Percentiles rank a stretch among this genome's conserved stretches.
phyloP scores from a whole-genome alignment of 75 land plant genomes.

The Pinus taeda region DNA sequence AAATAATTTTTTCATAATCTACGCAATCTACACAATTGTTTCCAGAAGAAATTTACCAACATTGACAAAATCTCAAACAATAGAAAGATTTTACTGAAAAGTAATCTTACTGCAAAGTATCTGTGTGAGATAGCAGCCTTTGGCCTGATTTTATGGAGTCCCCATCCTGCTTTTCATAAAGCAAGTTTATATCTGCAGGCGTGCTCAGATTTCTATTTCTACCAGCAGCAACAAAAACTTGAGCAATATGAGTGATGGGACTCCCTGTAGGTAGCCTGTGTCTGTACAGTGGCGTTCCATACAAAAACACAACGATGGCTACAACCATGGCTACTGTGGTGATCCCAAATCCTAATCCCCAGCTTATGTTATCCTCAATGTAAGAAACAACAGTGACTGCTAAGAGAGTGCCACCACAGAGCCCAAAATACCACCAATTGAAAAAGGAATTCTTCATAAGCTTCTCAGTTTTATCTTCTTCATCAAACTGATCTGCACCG shows the following conservation, averaged over 20 bases:
- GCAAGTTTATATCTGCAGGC: not conserved
- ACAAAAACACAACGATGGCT: conserved; percentile 24
- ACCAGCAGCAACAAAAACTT: conserved; percentile 64
- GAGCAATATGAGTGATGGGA: conserved; percentile 62
- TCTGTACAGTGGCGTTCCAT: conserved; percentile 56
- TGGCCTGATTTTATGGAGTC: not conserved
- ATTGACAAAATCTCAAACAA: too few species aligned
- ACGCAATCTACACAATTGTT: too few species aligned
- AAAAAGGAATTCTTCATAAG: conserved; percentile 51
- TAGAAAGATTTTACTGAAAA: not conserved
- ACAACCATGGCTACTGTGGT: conserved; percentile 30
- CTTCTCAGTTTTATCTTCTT: conserved; percentile 38
- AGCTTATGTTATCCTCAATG: conserved; percentile 31
- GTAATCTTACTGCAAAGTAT: not conserved
- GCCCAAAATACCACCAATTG: conserved; percentile 34
- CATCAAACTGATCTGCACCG: conserved; percentile 75
- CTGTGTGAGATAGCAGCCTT: not conserved
- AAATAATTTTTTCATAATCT: too few species aligned
- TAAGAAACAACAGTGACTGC: conserved; percentile 26
- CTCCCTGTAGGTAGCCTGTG: conserved; percentile 57
- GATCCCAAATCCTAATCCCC: conserved; percentile 47
- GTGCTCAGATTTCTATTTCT: conserved; percentile 34
- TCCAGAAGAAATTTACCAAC: too few species aligned
- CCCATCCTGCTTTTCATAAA: not conserved
- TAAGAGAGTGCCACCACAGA: conserved; percentile 10